Conservation (phyloP, 805 yeast genomes). For the Candida silvatica region DNA sequence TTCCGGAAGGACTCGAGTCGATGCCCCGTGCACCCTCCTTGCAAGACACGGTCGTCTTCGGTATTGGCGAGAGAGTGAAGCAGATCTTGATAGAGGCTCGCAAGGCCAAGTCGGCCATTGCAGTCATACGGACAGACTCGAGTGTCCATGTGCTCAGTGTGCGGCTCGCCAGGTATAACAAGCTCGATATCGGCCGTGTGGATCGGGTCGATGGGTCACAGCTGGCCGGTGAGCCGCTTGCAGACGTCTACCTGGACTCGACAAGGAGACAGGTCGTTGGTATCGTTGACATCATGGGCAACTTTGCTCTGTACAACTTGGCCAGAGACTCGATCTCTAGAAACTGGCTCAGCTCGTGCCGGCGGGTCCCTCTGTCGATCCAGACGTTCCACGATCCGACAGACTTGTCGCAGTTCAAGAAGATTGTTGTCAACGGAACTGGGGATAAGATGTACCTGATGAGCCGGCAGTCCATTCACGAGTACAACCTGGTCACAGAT, state of each 20-base stretch:
- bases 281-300: constrained; percentile 43
- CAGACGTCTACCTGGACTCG: constrained; percentile 24
- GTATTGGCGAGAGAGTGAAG: background rate
- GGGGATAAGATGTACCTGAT: constrained; percentile 24
- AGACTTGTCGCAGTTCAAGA: constrained; percentile 51
- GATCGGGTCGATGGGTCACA: background rate
- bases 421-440: constrained; percentile 35
- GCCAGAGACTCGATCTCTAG: too few relatives aligned
- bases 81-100: background rate
- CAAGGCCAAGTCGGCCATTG: background rate
- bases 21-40: background rate
- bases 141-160: background rate
- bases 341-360: too few relatives aligned
- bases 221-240: constrained; percentile 21
- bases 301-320: constrained; percentile 40
- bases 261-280: background rate
- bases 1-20: background rate
- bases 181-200: background rate
- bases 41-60: background rate
- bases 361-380: too few relatives aligned
- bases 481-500: constrained; percentile 21
- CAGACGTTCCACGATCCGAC: constrained; percentile 32
- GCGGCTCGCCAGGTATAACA: background rate
- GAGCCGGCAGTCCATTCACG: constrained; percentile 35
- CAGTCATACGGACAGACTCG: background rate